These are phyloP conservation scores for Hortaea sp. DNA, from an alignment of 2,329 filamentous ascomycete species.

Conservation along the genomic window DNA sequence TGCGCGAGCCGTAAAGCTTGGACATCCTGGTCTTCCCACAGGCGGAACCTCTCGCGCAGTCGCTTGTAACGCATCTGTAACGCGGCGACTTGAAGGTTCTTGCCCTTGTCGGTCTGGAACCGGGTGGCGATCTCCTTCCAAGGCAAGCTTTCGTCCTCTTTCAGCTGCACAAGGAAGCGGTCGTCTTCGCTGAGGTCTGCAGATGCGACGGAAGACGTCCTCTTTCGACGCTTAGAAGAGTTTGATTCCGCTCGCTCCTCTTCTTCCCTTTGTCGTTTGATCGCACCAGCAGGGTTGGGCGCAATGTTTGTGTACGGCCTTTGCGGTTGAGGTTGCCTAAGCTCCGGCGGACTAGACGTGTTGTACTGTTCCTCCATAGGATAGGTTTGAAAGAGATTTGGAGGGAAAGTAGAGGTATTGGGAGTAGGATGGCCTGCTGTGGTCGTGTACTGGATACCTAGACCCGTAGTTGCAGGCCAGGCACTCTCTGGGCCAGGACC, in stretches of 20 bases:
- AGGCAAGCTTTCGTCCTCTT: slow-evolving; percentile 42
- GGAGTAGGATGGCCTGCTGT: slow-evolving; percentile 20
- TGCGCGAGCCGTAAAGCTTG: slow-evolving; percentile 40
- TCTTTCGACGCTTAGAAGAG: slow-evolving; percentile 32
- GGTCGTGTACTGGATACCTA: slow-evolving; percentile 31
- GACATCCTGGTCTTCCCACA: slow-evolving; percentile 43
- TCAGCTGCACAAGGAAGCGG: slow-evolving; percentile 39
- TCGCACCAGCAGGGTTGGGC: slow-evolving; percentile 29
- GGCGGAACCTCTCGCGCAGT: slow-evolving; percentile 39
- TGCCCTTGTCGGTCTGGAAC: slow-evolving; percentile 39
- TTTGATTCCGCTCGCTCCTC: slow-evolving; percentile 26
- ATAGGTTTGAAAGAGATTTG: slow-evolving; percentile 20
- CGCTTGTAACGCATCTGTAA: slow-evolving; percentile 47
- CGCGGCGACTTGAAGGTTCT: slow-evolving; percentile 41
- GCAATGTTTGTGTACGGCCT: slow-evolving; percentile 35
- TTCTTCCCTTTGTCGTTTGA: slow-evolving; percentile 29
- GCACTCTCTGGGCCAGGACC: slow-evolving; percentile 28
- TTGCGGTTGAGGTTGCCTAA: slow-evolving; percentile 29
- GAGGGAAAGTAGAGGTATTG: slow-evolving; percentile 25
- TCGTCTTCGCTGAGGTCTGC: slow-evolving; percentile 42
- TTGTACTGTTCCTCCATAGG: slow-evolving; percentile 16
- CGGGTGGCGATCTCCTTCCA: slow-evolving; percentile 46
- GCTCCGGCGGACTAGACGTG: slow-evolving; percentile 20
- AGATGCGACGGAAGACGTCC: slow-evolving; percentile 26
- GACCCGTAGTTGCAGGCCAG: slow-evolving; percentile 30